Percentiles rank a stretch among this genome's conserved stretches.
phyloP scores from a whole-genome alignment of 2,329 filamentous ascomycete genomes.

The Rhynchosporium graminicola region DNA sequence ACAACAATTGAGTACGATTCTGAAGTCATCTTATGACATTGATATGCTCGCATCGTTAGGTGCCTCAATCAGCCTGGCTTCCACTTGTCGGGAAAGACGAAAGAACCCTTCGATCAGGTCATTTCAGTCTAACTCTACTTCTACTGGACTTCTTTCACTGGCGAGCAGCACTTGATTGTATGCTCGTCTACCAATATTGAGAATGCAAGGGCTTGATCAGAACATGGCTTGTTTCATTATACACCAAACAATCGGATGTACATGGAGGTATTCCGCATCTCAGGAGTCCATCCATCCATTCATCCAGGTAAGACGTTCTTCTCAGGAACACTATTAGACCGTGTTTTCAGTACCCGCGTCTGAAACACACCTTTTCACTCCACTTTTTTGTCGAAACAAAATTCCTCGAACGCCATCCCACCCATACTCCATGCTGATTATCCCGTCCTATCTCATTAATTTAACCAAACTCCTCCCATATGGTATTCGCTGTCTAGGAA shows the following conservation, averaged over 20 bases:
- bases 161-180: too few relatives aligned
- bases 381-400: slow-evolving; percentile 8
- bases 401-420: background rate
- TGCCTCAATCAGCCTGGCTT: too few relatives aligned
- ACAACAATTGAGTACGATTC: too few relatives aligned
- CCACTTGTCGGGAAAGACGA: too few relatives aligned
- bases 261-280: background rate
- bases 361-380: background rate
- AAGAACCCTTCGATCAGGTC: too few relatives aligned
- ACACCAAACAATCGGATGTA: slow-evolving; percentile 2
- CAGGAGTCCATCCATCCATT: background rate
- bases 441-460: background rate
- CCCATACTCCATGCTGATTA: slow-evolving; percentile 17
- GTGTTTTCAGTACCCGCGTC: background rate
- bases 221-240: slow-evolving; percentile 1
- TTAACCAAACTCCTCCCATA: slow-evolving; percentile 8
- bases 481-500: slow-evolving; percentile 1
- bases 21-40: too few relatives aligned
- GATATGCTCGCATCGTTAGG: too few relatives aligned
- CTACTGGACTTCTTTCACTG: too few relatives aligned
- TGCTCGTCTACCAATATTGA: too few relatives aligned
- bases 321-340: background rate
- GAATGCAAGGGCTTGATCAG: too few relatives aligned
- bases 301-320: background rate
- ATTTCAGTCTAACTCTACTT: too few relatives aligned